Evolutionary conservation across 441 rosid species (phyloP).

Genomic region (Pelargonium citronellum): DNA sequence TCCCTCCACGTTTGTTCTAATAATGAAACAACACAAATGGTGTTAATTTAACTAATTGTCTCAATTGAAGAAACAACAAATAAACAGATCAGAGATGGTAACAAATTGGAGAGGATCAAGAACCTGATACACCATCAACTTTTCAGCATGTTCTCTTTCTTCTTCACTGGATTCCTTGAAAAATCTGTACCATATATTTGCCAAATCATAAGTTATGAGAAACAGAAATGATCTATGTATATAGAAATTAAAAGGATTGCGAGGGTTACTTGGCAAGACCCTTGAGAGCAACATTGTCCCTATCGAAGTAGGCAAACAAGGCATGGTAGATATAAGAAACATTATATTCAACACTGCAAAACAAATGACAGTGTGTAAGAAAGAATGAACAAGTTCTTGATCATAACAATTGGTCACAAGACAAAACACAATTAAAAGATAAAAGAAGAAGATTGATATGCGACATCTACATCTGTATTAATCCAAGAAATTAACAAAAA

Average conservation of each 20-base stretch:
- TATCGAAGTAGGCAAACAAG: conserved; percentile 81
- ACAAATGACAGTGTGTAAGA: not conserved
- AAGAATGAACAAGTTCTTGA: not conserved
- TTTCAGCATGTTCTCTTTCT: conserved; percentile 91
- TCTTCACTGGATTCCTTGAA: conserved; percentile 94
- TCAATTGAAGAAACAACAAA: too few species aligned
- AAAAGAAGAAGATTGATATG: too few species aligned
- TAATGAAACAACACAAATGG: not conserved
- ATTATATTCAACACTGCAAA: conserved; percentile 79
- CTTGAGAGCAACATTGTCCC: conserved; percentile 80
- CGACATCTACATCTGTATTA: too few species aligned
- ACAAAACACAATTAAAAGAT: too few species aligned
- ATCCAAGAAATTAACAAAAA: too few species aligned
- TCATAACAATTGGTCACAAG: too few species aligned
- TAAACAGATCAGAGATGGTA: too few species aligned
- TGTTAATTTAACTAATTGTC: too few species aligned
- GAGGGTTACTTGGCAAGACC: conserved; percentile 74
- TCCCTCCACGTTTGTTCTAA: conserved; percentile 85
- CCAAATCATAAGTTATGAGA: not conserved
- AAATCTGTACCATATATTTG: conserved; percentile 37
- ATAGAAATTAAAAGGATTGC: not conserved
- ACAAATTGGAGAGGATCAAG: too few species aligned
- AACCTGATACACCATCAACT: conserved; percentile 91
- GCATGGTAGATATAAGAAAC: conserved; percentile 89
- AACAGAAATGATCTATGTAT: not conserved